Evolutionary conservation across 345 rosid genomes (phyloP).

Genomic region (Acer campestre): DNA sequence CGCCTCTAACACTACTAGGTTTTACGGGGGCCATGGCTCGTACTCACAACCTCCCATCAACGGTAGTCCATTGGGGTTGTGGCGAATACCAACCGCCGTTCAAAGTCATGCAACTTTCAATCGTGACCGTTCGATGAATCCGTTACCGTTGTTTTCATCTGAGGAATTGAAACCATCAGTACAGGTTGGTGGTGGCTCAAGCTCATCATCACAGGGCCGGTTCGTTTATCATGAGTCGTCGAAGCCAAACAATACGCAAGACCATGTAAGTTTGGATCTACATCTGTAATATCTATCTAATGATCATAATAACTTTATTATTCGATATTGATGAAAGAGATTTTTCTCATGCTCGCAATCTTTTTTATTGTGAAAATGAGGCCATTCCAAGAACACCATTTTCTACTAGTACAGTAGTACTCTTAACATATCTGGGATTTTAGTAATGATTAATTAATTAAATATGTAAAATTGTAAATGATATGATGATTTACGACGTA

Average conservation of each 20-base stretch:
- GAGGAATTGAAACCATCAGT: constrained; percentile 38
- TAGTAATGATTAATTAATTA: constrained; percentile 15
- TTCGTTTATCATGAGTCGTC: constrained; percentile 40
- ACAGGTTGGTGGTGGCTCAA: constrained; percentile 29
- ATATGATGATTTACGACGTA: constrained; percentile 11
- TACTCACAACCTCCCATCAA: constrained; percentile 60
- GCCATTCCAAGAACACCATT: constrained; percentile 13
- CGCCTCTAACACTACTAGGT: constrained; percentile 43
- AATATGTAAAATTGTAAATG: constrained; percentile 19
- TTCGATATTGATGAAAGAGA: background rate
- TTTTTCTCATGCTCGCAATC: background rate
- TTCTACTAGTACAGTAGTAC: too few species aligned
- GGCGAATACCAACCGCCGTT: constrained; percentile 62
- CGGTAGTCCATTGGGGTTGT: constrained; percentile 73
- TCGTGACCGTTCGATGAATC: constrained; percentile 45
- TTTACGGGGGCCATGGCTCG: constrained; percentile 46
- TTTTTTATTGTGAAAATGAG: constrained; percentile 18
- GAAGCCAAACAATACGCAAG: constrained; percentile 52
- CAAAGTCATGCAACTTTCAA: constrained; percentile 32
- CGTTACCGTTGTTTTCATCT: constrained; percentile 43
- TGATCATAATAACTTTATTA: too few species aligned
- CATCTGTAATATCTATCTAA: constrained; percentile 54
- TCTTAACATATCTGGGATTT: constrained; percentile 16
- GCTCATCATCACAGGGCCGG: constrained; percentile 34
- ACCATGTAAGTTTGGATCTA: constrained; percentile 97